Base-by-base conservation (phyloP, 2,329 filamentous ascomycete genomes). In the Ophiostoma sp. region DNA sequence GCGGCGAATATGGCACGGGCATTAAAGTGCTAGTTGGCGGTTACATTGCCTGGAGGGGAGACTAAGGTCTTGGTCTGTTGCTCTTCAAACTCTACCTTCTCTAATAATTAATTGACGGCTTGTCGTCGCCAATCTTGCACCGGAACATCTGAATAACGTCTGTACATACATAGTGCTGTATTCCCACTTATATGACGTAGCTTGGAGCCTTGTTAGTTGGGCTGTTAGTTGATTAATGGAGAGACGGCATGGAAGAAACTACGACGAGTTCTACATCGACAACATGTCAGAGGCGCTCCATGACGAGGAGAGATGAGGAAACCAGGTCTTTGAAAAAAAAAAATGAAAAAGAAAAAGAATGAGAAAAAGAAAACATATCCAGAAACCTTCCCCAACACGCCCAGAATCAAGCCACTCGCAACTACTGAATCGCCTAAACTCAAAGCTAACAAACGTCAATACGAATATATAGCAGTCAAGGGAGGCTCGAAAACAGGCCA, bases 111-210 rank as follows among this genome's bases (percentile, higher is more conserved):
- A 20, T 31, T 57, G n/a, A 57, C 23, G 23, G 27, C 27, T 31
- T 31, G 27, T 31, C 27, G 27, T 31, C 27, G 27, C 27, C 27
- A 31, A 31, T 31, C 27, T 31, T 31, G 27, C 27, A 31, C 27
- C 27, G 27, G 27, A 31, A 31, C 3, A 31, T 27, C 13, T 35
- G 27, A 33, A 62, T 35, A 33, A 33, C 15, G 57, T 57, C 20
- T 48, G 20, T 31, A 31, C 27, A 31, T 31, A 31, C 27, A 31
- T 31, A 31, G 27, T 31, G 27, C 27, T 31, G 27, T 48, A 57
- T 57, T 57, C 27, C 52, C 23, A 57, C 52, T 57, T 57, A n/a
- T 57, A 27, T 57, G 52, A 57, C 52, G 52, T 31, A 57, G 8
- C n/a, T 7, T 57, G 52, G 20, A 57, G 20, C 48, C 10, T 54